Evolutionary conservation across 1,284 basidiomycete genomes (phyloP), one percentile per base, ranked within the genome.

Genomic region (Macrocybe sp.): DNA sequence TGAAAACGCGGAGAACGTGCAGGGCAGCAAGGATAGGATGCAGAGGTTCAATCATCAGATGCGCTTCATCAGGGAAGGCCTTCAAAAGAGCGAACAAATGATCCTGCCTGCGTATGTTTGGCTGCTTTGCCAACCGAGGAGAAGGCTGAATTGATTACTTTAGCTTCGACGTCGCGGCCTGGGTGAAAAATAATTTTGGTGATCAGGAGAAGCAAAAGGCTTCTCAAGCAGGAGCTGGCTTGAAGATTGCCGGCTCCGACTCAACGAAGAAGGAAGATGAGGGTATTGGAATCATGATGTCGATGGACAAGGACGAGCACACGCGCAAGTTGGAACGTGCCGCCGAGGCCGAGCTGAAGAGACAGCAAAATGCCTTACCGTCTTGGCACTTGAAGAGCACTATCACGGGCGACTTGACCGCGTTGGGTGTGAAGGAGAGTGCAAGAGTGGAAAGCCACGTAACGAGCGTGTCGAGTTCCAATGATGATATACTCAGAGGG

Each of bases 331-430:
- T 74, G 58, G 85, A 88, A 58, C 73, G 84, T 42, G 82, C 84
- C 55, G 78, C 75, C 36, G 76, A 86, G 56, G 88, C 85, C 1
- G 84, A 85, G 40, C 79, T 82, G 42, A 91, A 92, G 67, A 70
- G 87, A 46, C 81, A 86, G 64, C 93, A 97, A 70, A 98, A 98
- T 62, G 81, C 85, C 0, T 69, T 99, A 40, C 96, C 96, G 0
- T 77, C 85, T 7, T 98, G 96, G 96, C 89, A 97, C 70, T 76
- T 93, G 52, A 87, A 91, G 64, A 95, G 92, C 63, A 99, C 96
- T 3, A 90, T 99, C 55, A 89, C 92, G 9, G 94, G 93, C 12
- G 86, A 95, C 57, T 70, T 90, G 53, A 97, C 95, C 0, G 85
- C 91, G 12, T 73, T 96, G 29, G 95, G 94, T 12, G 75, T 89